Evolutionary conservation across 2,329 filamentous ascomycete genomes (phyloP), one percentile per base, ranked within the genome.

Genomic region (Trichophyton verrucosum): DNA sequence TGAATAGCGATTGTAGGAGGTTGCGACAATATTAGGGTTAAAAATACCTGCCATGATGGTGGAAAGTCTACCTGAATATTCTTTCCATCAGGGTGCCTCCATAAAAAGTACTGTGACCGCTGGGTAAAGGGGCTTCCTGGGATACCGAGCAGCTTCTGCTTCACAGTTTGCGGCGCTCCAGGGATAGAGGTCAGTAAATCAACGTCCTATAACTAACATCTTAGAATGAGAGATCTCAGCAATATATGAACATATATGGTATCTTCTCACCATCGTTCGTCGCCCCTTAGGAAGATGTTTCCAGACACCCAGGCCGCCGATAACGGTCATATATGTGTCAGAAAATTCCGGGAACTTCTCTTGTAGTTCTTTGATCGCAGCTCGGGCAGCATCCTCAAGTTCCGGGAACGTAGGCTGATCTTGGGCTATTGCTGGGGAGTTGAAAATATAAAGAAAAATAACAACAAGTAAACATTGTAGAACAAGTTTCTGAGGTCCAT

Each of bases 21-120:
- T 20, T 30, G 30, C 13, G 46, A 38, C n/a, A 59, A 46, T 33
- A 27, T 22, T 44, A 30, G 15, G 30, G 30, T 8, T 20, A 46
- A 13, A 47, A 57, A 20, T 24, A 62, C 61, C 61, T 62, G 61
- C 61, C 61, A 62, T 7, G 57, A 46, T 20, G 61, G 61, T 17
- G 57, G 60, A 24, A 62, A 56, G 47, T 62, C 57, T 36, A 62
- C 59, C 30, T 60, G 57, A 24, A 62, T 40, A 7, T 22, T 24
- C 30, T 60, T 60, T 27, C 57, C 61, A 7, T 20, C 24, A 13
- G 47, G 57, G 51, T 56, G 46, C 17, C 56, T 62, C 13, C 59
- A 60, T 2, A 49, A 27, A 33, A 62, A 62, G 2, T 56, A 15
- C 58, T 60, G 57, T 27, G 61, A 47, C 33, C 17, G 40, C 33